Conservation (phyloP, 2,329 filamentous ascomycete species). For the Eutypella sp. region DNA sequence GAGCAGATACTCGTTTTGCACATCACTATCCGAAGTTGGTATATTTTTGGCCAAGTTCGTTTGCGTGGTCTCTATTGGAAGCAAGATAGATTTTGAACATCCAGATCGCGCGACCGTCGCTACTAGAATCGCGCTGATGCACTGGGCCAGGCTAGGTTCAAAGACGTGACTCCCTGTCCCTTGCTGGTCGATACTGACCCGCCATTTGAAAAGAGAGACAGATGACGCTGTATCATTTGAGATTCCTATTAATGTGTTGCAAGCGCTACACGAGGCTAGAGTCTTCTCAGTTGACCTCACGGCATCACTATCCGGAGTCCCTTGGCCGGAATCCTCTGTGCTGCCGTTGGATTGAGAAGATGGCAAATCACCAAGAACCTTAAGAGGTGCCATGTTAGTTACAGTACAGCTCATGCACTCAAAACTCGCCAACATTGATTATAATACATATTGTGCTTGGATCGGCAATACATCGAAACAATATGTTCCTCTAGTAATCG, state of each 20-base stretch:
- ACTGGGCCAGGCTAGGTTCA: constrained; percentile 41
- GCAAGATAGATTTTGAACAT: constrained; percentile 51
- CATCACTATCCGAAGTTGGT: background rate
- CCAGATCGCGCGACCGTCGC: constrained; percentile 52
- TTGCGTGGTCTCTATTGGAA: constrained; percentile 29
- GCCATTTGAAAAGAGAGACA: constrained; percentile 54
- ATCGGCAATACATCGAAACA: constrained; percentile 9
- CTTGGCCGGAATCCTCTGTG: constrained; percentile 7
- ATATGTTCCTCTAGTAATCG: constrained; percentile 49
- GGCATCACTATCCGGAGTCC: background rate
- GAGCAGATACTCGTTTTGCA: constrained; percentile 25
- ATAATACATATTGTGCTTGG: constrained; percentile 9
- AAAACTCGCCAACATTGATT: too few relatives aligned
- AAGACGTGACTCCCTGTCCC: constrained; percentile 7
- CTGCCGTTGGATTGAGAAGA: constrained; percentile 1
- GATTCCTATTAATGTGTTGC: constrained; percentile 42
- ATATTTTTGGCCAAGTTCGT: background rate
- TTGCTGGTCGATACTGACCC: constrained; percentile 38
- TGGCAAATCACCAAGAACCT: constrained; percentile 5
- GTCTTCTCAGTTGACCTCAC: too few relatives aligned
- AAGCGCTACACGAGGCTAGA: constrained; percentile 40
- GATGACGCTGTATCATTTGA: constrained; percentile 40
- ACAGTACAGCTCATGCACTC: background rate
- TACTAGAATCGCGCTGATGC: constrained; percentile 47
- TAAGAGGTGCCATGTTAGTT: constrained; percentile 6